phyloP scores from a whole-genome alignment of 1,284 basidiomycete species.

The Phylloboletellus chloephorus region DNA sequence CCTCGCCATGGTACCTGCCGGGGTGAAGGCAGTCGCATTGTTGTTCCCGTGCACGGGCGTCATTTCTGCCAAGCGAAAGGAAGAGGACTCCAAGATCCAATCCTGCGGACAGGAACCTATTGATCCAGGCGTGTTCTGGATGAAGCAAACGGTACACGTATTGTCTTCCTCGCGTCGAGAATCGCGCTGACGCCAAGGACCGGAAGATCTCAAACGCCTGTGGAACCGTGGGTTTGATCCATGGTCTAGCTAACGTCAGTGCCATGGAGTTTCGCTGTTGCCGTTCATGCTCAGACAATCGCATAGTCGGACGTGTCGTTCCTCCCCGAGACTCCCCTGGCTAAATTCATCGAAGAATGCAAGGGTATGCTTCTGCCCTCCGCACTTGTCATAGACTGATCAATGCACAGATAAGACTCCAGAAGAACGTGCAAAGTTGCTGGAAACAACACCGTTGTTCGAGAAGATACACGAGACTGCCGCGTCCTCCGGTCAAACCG shows the following conservation, averaged over 20 bases:
- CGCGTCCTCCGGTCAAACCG: conserved; percentile 66
- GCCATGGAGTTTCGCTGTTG: conserved; percentile 6
- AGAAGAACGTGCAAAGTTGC: conserved; percentile 64
- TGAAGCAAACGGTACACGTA: conserved; percentile 66
- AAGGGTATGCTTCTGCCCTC: conserved; percentile 37
- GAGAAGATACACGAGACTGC: conserved; percentile 67
- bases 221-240: conserved; percentile 84
- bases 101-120: conserved; percentile 47
- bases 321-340: conserved; percentile 50
- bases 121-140: conserved; percentile 63
- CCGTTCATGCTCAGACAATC: conserved; percentile 5
- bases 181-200: conserved; percentile 7
- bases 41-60: conserved; percentile 69
- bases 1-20: conserved; percentile 60
- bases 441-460: conserved; percentile 74
- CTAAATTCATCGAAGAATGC: conserved; percentile 60
- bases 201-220: conserved; percentile 80
- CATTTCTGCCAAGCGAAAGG: conserved; percentile 46
- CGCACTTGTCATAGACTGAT: conserved; percentile 6
- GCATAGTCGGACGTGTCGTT: conserved; percentile 54
- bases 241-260: conserved; percentile 70
- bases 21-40: conserved; percentile 76
- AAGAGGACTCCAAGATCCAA: conserved; percentile 52
- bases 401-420: conserved; percentile 52
- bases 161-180: not conserved